Evolutionary conservation across 2,329 filamentous ascomycete genomes (phyloP).

Genomic region (Xylariaceae sp.): DNA sequence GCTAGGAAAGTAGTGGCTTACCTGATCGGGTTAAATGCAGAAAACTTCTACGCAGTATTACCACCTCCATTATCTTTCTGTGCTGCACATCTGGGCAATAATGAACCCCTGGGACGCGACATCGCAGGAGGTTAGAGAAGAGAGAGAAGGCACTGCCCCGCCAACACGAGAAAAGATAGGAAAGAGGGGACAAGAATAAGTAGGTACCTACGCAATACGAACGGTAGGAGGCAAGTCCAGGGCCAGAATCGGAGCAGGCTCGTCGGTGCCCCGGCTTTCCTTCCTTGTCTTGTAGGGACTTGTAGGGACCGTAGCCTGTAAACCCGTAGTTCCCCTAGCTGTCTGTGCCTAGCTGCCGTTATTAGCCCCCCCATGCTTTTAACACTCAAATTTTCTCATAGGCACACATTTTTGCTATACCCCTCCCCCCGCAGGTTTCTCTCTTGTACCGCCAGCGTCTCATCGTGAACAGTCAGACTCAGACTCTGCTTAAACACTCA

Average conservation of each 20-base stretch:
- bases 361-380: not conserved
- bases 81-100: not conserved
- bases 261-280: no score
- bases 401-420: not conserved
- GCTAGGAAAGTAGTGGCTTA: not conserved
- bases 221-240: not conserved
- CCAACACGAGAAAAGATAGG: conserved; percentile 17
- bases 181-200: conserved; percentile 10
- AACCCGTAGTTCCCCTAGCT: no score
- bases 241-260: no score
- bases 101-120: not conserved
- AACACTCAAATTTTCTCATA: not conserved
- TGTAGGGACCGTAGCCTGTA: no score
- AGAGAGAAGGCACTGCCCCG: conserved; percentile 10
- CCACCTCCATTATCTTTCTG: not conserved
- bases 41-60: not conserved
- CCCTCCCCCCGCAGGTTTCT: not conserved
- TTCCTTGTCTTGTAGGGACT: no score
- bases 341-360: not conserved
- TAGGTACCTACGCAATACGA: not conserved
- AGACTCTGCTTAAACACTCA: no score
- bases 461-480: no score
- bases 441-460: no score
- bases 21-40: conserved; percentile 7
- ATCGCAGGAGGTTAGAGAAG: not conserved